phyloP scores from a whole-genome alignment of 768 basidiomycete species.

The Agrocybe chaxingu region DNA sequence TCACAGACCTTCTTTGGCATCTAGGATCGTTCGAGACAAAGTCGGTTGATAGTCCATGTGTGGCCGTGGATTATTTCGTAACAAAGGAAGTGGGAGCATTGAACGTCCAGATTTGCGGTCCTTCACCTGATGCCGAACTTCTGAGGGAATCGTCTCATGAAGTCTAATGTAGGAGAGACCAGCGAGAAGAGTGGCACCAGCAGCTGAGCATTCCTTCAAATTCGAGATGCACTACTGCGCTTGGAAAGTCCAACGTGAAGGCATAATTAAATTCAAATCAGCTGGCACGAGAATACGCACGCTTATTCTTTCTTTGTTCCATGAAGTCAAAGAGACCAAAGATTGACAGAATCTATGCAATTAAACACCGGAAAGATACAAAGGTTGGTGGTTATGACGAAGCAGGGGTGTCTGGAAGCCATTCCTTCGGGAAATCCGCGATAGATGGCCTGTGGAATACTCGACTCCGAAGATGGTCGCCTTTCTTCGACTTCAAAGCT shows the following conservation, averaged over 20 bases:
- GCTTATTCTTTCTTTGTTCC: not conserved
- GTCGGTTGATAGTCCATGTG: too few species aligned
- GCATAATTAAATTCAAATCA: not conserved
- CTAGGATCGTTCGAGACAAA: not conserved
- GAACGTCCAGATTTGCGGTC: too few species aligned
- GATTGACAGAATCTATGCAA: slow-evolving; percentile 2
- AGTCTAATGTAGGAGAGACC: too few species aligned
- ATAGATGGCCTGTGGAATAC: slow-evolving; percentile 58
- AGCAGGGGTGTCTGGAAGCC: slow-evolving; percentile 51
- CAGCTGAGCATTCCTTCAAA: too few species aligned
- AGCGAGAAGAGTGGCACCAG: too few species aligned
- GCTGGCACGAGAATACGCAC: not conserved
- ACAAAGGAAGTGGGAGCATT: too few species aligned
- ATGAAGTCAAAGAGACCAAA: not conserved
- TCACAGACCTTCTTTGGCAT: not conserved
- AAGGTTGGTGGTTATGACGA: slow-evolving; percentile 6
- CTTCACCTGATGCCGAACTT: too few species aligned
- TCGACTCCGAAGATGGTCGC: slow-evolving; percentile 61
- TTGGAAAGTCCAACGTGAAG: not conserved
- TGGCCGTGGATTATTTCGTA: too few species aligned
- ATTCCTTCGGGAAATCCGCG: slow-evolving; percentile 80
- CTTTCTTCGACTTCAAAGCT: slow-evolving; percentile 67
- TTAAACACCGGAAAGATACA: slow-evolving; percentile 7
- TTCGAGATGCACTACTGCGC: too few species aligned
- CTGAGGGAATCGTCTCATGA: too few species aligned